Percentiles rank a stretch among this genome's conserved stretches.
These are phyloP conservation scores for Phylloporus arenicola DNA, from an alignment of 768 basidiomycete species.

Conservation along the genomic window DNA sequence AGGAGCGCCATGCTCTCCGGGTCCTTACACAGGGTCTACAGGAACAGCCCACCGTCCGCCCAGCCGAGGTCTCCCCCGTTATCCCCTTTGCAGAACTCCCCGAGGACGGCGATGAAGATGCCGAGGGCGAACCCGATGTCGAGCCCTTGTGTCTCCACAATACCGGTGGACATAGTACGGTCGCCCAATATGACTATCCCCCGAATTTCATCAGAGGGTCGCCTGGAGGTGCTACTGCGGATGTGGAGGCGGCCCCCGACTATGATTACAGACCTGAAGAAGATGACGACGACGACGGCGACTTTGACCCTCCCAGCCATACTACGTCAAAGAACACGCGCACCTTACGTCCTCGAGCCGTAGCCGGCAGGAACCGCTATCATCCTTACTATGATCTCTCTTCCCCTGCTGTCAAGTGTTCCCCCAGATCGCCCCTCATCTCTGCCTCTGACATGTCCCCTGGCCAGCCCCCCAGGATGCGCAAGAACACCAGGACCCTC, in stretches of 20 bases:
- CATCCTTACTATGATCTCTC: slow-evolving; percentile 28
- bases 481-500: slow-evolving; percentile 37
- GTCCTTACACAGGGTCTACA: slow-evolving; percentile 30
- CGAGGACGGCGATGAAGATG: slow-evolving; percentile 31
- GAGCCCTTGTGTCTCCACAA: slow-evolving; percentile 25
- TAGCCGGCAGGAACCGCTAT: slow-evolving; percentile 31
- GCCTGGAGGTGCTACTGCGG: slow-evolving; percentile 18
- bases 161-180: slow-evolving; percentile 28
- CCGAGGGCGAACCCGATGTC: slow-evolving; percentile 31
- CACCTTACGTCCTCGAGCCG: slow-evolving; percentile 33
- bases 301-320: slow-evolving; percentile 28
- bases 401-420: slow-evolving; percentile 28
- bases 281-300: slow-evolving; percentile 32
- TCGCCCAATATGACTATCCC: slow-evolving; percentile 19
- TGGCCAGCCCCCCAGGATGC: slow-evolving; percentile 23
- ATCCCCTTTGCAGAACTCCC: slow-evolving; percentile 28
- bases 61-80: slow-evolving; percentile 30
- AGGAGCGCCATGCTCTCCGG: slow-evolving; percentile 26
- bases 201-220: slow-evolving; percentile 16
- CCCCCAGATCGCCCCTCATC: slow-evolving; percentile 29
- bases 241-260: slow-evolving; percentile 22
- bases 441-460: slow-evolving; percentile 27
- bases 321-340: slow-evolving; percentile 32
- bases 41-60: slow-evolving; percentile 29
- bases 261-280: slow-evolving; percentile 29